These are phyloP conservation scores for Petunia hybrid DNA, from an alignment of 305 asterid species.

Conservation along the genomic window DNA sequence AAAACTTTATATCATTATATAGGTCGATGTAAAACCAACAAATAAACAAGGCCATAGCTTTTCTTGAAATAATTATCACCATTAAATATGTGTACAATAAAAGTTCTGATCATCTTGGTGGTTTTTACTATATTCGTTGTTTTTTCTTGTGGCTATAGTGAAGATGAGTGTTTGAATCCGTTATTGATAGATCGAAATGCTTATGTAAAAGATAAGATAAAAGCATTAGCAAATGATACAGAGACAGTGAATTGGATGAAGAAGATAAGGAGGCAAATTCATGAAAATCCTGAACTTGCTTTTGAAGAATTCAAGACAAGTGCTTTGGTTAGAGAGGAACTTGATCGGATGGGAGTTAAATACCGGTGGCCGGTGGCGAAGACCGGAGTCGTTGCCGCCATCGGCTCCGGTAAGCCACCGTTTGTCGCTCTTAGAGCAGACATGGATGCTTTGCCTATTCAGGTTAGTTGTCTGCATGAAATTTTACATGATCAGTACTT, in stretches of 20 bases:
- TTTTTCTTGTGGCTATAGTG: background rate
- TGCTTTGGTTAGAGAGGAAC: constrained; percentile 50
- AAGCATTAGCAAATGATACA: constrained; percentile 40
- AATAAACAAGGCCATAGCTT: background rate
- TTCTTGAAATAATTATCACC: background rate
- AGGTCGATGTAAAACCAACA: background rate
- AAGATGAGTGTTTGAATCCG: constrained; percentile 17
- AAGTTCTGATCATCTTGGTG: background rate
- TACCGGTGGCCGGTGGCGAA: constrained; percentile 63
- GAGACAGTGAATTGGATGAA: constrained; percentile 51
- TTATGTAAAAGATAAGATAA: constrained; percentile 33
- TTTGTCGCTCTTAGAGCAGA: constrained; percentile 68
- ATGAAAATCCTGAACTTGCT: constrained; percentile 59
- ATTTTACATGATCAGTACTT: background rate
- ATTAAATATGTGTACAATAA: background rate
- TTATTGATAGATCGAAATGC: constrained; percentile 5
- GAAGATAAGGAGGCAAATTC: constrained; percentile 52
- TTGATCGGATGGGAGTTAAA: constrained; percentile 50
- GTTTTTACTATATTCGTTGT: background rate
- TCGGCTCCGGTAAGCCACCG: constrained; percentile 58
- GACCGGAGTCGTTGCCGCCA: constrained; percentile 54
- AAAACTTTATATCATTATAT: background rate
- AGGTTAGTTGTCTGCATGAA: constrained; percentile 40
- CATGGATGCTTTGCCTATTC: constrained; percentile 64
- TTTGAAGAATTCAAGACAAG: constrained; percentile 59